Conservation (phyloP, 805 yeast species). For the Maudiozyma turicensis region DNA sequence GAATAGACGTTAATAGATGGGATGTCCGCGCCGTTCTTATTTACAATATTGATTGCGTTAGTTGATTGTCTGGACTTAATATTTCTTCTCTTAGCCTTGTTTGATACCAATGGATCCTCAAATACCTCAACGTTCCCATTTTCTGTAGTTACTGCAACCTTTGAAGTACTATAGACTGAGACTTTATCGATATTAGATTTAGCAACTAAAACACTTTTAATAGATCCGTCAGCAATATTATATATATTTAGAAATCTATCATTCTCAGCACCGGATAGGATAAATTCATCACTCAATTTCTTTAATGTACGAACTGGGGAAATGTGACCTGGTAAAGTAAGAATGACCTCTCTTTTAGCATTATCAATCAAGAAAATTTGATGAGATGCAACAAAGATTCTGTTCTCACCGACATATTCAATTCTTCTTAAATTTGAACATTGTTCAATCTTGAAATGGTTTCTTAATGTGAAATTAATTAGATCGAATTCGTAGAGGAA, state of each 20-base stretch:
- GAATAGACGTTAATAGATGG: slow-evolving; percentile 27
- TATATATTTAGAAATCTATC: slow-evolving; percentile 78
- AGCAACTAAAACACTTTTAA: slow-evolving; percentile 55
- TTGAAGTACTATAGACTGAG: slow-evolving; percentile 27
- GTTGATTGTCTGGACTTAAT: slow-evolving; percentile 43
- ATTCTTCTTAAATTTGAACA: slow-evolving; percentile 25
- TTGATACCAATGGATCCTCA: slow-evolving; percentile 39
- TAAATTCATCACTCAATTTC: slow-evolving; percentile 30
- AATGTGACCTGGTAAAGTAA: slow-evolving; percentile 67
- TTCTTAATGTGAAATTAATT: slow-evolving; percentile 32
- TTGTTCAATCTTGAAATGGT: slow-evolving; percentile 34
- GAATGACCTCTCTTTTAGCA: slow-evolving; percentile 31
- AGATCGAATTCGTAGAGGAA: slow-evolving; percentile 55
- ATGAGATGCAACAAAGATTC: slow-evolving; percentile 55
- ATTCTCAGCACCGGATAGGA: slow-evolving; percentile 63
- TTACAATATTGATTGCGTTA: slow-evolving; percentile 36
- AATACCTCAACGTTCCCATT: slow-evolving; percentile 69
- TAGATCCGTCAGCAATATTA: slow-evolving; percentile 28
- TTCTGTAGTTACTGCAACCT: slow-evolving; percentile 49
- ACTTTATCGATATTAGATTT: slow-evolving; percentile 49
- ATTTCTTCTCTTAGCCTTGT: slow-evolving; percentile 37
- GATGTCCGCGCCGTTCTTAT: slow-evolving; percentile 32
- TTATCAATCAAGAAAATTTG: slow-evolving; percentile 47
- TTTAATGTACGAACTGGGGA: slow-evolving; percentile 48
- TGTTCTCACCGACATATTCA: slow-evolving; percentile 16